Evolutionary conservation across 225 moss, liverwort and hornwort genomes (phyloP), one percentile per base, ranked within the genome.

Genomic region (Ulota crispa): DNA sequence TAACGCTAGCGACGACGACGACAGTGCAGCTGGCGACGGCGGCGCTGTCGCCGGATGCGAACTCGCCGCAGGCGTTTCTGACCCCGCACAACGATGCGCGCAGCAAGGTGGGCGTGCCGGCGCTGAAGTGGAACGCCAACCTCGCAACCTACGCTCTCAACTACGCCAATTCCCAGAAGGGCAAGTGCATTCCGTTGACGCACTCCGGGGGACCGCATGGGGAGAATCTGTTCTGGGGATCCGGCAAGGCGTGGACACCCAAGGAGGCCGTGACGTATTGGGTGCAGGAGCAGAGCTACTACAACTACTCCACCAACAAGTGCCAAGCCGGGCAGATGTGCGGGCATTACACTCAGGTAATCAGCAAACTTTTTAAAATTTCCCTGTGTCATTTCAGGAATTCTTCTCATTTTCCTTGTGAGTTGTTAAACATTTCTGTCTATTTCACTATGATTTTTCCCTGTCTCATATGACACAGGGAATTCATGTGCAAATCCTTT

Each of bases 221-320:
- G 26, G 91, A 91, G 85, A 91, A 91, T 70, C 68, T 91, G 53
- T 91, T 87, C 83, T 87, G 87, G 89, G 87, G 91, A 3, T 81
- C 24, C 0, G 87, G 85, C 30, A 82, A 82, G 32, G 39, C 81
- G 11, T 89, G 85, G 85, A 81, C 77, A 1, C 85, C 91, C 12
- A 31, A 41, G 0, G 87, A 89, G 8, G 89, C 91, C 3, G 91
- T 91, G 7, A 60, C 45, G 3, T 0, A 0, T 2, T 91, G 91
- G 91, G 87, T 87, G 81, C 50, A 41, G 23, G 91, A 91, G 81
- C 70, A 19, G 21, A 50, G 20, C 26, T 16, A 79, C 77, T 91
- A 87, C 66, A 0, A 43, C 1, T 72, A 89, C 73, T 45, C 87
- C 65, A 81, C 85, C 27, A 91, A 91, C 54, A 13, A 41, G 26